Evolutionary conservation across 306 rosid genomes (phyloP).

Genomic region (Cucurbita moschata): DNA sequence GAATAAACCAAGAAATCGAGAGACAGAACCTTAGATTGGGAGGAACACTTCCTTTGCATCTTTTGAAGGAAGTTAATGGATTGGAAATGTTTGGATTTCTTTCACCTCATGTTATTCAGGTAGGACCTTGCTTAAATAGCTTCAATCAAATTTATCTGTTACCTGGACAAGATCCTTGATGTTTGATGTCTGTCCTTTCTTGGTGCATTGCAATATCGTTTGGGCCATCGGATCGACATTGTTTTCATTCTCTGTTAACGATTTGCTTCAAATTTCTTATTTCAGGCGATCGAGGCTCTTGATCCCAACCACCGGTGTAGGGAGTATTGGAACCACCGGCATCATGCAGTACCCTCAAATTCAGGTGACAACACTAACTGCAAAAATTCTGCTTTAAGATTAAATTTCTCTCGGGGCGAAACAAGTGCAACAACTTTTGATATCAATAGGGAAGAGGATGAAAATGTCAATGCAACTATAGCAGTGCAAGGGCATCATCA

Average conservation of each 20-base stretch:
- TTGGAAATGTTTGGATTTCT: constrained; percentile 73
- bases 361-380: constrained; percentile 5
- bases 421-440: constrained; percentile 27
- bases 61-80: constrained; percentile 40
- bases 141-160: background rate
- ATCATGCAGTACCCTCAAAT: background rate
- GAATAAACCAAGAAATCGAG: constrained; percentile 33
- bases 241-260: background rate
- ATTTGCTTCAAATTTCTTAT: constrained; percentile 9
- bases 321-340: constrained; percentile 70
- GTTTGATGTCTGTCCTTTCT: background rate
- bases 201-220: background rate
- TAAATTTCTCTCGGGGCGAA: constrained; percentile 18
- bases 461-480: constrained; percentile 6
- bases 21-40: constrained; percentile 26
- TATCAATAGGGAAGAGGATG: constrained; percentile 19
- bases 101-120: constrained; percentile 46
- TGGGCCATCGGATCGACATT: background rate
- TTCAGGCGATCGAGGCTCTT: constrained; percentile 62
- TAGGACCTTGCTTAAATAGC: constrained; percentile 10
- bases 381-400: constrained; percentile 16
- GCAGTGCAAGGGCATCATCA: constrained; percentile 12
- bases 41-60: constrained; percentile 25
- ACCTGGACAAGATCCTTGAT: background rate
- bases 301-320: constrained; percentile 51